Base-by-base conservation (phyloP, 441 rosid genomes). In the Theobroma grandiflorum region DNA sequence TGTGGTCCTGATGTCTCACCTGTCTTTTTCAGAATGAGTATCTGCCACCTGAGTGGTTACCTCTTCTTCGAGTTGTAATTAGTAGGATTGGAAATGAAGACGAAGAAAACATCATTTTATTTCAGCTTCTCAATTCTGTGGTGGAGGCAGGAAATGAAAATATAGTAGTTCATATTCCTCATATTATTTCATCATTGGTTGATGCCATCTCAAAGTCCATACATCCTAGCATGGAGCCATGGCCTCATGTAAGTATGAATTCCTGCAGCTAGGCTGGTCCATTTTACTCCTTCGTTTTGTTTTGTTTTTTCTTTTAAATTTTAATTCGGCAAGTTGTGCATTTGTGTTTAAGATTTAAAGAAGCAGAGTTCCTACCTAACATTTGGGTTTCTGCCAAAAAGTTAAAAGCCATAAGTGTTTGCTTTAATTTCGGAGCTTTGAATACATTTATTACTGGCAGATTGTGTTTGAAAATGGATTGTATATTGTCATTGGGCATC, bases 1-100 rank as follows among this genome's bases (percentile, higher is more conserved):
- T 80, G 31, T 47, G 15, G 42, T 78, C 77, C 66, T 80, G 37
- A 52, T 74, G 43, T 62, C 83, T 87, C 40, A 81, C 74, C 61
- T 63, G 12, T 58, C 55, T 77, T 77, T 57, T 74, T 77, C 92
- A 95, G 98, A 91, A 90, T 84, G 95, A 90, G 82, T 93, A 90
- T 88, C 85, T 68, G 37, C 98, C 98, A 65, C 95, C 95, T 71
- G 92, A 91, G 82, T 95, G 97, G 98, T 79, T 86, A 83, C 95
- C 93, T 72, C 89, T 95, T 84, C 92, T 95, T 84, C 94, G 90
- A 87, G 88, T 87, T 85, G 85, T 92, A 78, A 86, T 89, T 83
- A 86, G 91, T 79, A 88, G 93, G 77, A 89, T 95, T 86, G 93
- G 90, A 78, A 81, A 78, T 77, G 95, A 91, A 72, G 95, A 91